A percentile compares a stretch with the other conserved stretches of the same genome.
These are phyloP conservation scores for Infundibulicybe gibba DNA, from an alignment of 768 basidiomycete genomes.

Conservation along the genomic window DNA sequence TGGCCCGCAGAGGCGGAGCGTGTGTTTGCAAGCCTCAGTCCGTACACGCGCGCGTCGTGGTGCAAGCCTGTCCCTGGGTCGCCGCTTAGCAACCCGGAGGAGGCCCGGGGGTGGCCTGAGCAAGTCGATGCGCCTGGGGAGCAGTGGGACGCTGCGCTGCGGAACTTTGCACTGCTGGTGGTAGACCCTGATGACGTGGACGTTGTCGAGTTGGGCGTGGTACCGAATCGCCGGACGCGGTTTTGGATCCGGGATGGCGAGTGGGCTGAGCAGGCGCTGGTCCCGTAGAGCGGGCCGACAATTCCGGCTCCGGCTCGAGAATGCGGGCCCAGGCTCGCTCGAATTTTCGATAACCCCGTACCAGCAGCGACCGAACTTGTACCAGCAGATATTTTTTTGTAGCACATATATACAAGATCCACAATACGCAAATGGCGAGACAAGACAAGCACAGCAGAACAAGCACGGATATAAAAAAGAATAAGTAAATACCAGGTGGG, in stretches of 20 bases:
- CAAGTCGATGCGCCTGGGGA: conserved; percentile 35
- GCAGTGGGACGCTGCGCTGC: conserved; percentile 50
- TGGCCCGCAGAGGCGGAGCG: conserved; percentile 68
- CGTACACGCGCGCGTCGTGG: conserved; percentile 69
- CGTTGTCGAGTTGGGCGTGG: conserved; percentile 53
- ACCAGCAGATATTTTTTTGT: no score
- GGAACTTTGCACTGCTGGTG: conserved; percentile 69
- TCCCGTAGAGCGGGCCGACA: no score
- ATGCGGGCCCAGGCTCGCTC: no score
- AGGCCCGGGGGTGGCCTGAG: conserved; percentile 59
- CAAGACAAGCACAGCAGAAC: no score
- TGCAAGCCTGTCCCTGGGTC: conserved; percentile 65
- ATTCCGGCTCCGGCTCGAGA: no score
- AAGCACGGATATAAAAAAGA: no score
- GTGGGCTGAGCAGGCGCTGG: no score
- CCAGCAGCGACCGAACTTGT: no score
- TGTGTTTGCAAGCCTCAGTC: conserved; percentile 56
- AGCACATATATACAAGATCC: no score
- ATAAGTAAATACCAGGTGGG: no score
- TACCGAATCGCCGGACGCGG: conserved; percentile 55
- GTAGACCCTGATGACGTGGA: conserved; percentile 73
- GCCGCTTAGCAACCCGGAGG: conserved; percentile 50
- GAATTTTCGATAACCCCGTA: no score
- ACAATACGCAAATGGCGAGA: no score
- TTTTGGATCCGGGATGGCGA: conserved; percentile 29